phyloP scores from a whole-genome alignment of 768 basidiomycete genomes.

The Rubroboletus pulcherrimus region DNA sequence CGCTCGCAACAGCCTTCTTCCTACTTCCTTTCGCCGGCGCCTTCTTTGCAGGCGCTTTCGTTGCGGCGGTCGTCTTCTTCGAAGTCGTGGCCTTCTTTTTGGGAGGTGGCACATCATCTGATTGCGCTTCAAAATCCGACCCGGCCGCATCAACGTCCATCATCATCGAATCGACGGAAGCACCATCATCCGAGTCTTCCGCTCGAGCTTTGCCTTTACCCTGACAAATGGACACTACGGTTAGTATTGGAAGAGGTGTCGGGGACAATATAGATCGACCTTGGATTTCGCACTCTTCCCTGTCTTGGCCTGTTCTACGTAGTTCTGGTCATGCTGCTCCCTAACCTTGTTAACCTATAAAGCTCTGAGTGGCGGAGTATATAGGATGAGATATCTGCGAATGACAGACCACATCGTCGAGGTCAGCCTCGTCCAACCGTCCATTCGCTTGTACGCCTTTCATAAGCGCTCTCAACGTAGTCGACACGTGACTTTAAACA shows the following conservation, averaged over 20 bases:
- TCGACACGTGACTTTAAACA: slow-evolving; percentile 58
- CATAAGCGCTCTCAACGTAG: slow-evolving; percentile 57
- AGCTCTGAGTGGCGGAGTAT: not conserved
- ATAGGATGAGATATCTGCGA: not conserved
- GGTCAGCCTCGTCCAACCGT: slow-evolving; percentile 65
- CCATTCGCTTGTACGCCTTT: slow-evolving; percentile 64
- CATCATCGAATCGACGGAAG: slow-evolving; percentile 66
- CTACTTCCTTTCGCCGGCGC: slow-evolving; percentile 48
- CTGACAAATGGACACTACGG: slow-evolving; percentile 22
- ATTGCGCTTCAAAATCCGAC: slow-evolving; percentile 45
- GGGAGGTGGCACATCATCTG: slow-evolving; percentile 43
- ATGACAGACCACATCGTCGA: slow-evolving; percentile 65
- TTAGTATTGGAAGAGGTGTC: not conserved
- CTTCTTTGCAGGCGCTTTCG: slow-evolving; percentile 42
- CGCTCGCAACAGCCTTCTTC: slow-evolving; percentile 51
- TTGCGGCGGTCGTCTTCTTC: slow-evolving; percentile 17
- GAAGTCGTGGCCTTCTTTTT: slow-evolving; percentile 42
- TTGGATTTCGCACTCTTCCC: slow-evolving; percentile 41
- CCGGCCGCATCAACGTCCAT: slow-evolving; percentile 64
- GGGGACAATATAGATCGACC: slow-evolving; percentile 28
- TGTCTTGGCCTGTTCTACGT: slow-evolving; percentile 43
- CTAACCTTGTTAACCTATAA: slow-evolving; percentile 65
- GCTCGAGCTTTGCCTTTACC: slow-evolving; percentile 51
- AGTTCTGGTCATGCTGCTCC: slow-evolving; percentile 63
- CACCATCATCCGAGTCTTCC: slow-evolving; percentile 49